phyloP scores from a whole-genome alignment of 139 green algal genomes.

The Ulvella scutata region DNA sequence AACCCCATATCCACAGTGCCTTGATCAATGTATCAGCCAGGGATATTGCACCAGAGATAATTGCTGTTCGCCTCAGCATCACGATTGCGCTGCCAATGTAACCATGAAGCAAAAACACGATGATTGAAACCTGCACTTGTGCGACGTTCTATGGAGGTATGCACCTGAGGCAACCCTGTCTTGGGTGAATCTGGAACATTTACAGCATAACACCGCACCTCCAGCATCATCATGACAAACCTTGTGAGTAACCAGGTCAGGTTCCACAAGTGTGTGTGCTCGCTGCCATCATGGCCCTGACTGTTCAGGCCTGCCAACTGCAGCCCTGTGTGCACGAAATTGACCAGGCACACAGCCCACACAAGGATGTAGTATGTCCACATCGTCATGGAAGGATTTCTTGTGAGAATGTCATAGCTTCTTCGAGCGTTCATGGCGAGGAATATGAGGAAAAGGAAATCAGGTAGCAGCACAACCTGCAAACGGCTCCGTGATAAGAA shows the following conservation, averaged over 20 bases:
- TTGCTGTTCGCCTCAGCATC: constrained; percentile 22
- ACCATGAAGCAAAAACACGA: constrained; percentile 35
- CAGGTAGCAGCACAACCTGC: neutral
- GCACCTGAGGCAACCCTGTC: neutral
- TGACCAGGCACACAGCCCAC: constrained; percentile 22
- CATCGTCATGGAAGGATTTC: constrained; percentile 23
- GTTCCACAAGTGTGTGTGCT: constrained; percentile 15
- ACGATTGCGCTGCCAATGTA: constrained; percentile 18
- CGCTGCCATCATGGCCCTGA: neutral
- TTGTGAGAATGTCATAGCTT: neutral
- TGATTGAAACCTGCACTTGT: constrained; percentile 25
- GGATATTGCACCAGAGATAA: constrained; percentile 15
- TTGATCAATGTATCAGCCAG: constrained; percentile 19
- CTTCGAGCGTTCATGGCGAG: neutral
- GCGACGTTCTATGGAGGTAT: neutral
- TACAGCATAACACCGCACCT: no score
- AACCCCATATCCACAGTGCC: constrained; percentile 18
- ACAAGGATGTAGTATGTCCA: constrained; percentile 29
- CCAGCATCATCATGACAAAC: constrained; percentile 11
- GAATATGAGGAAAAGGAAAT: neutral
- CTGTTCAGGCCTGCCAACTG: constrained; percentile 11
- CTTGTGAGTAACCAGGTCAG: constrained; percentile 26
- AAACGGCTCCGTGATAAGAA: neutral
- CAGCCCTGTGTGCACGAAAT: constrained; percentile 12
- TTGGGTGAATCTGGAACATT: constrained; percentile 3